Evolutionary conservation across 495 filamentous ascomycete genomes (phyloP), one percentile per base, ranked within the genome.

Genomic region (Talaromyces wortmannii): DNA sequence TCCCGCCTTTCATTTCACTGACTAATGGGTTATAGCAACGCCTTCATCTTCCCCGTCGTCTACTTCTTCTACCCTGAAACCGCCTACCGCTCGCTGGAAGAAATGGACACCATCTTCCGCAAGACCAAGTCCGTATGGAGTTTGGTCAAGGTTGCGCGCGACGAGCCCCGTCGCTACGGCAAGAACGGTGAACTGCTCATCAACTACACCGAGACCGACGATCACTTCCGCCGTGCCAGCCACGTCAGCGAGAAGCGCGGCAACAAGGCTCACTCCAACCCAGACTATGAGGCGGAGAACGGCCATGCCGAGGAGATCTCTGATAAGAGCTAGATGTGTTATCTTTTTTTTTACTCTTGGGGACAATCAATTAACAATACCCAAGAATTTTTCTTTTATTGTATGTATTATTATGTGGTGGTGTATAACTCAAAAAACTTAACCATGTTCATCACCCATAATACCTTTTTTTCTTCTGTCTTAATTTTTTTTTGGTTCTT

Each of bases 31-130:
- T 7, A 60, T 57, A 80, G 79, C 61, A 90, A 90, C 66, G 84
- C 83, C 47, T 76, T 80, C 63, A 88, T 90, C 63, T 73, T 89
- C 53, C 85, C 84, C 0, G 73, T 80, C 6, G 77, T 87, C 50
- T 89, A 85, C 69, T 86, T 87, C 76, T 86, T 89, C 79, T 89
- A 86, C 64, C 86, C 86, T 0, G 87, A 90, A 64, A 91, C 87
- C 4, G 83, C 83, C 16, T 83, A 82, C 63, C 83, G 87, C 31
- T 85, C 82, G 4, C 75, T 91, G 23, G 87, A 91, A 59, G 86
- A 90, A 63, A 85, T 90, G 79, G 86, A 90, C 63, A 71, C 70
- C 57, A 88, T 91, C 58, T 91, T 91, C 79, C 79, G 75, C 64
- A 88, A 87, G 65, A 75, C 73, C 48, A 74, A 70, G 53, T 69